Percentiles rank a stretch among this genome's conserved stretches.
phyloP scores from a whole-genome alignment of 352 stramenopile genomes.

The Phytophthora agathidicida region DNA sequence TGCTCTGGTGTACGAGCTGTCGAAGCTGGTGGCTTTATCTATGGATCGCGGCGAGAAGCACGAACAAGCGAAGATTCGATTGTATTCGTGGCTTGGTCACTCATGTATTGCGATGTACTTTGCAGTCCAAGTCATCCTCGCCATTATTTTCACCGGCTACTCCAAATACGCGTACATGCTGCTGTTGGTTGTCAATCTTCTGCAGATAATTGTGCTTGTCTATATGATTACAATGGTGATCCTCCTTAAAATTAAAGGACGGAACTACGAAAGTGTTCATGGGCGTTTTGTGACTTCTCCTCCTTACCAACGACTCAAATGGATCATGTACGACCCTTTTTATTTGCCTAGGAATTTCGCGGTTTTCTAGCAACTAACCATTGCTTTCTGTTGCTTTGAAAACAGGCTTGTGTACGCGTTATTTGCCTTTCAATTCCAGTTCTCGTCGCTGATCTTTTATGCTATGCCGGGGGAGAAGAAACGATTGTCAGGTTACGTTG shows the following conservation, averaged over 20 bases:
- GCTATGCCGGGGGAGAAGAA: conserved; percentile 10
- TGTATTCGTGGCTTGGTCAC: conserved; percentile 37
- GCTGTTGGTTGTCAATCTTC: conserved; percentile 25
- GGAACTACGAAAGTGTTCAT: conserved; percentile 50
- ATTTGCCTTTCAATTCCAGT: conserved; percentile 61
- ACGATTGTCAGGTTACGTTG: conserved; percentile 27
- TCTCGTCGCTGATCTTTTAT: conserved; percentile 52
- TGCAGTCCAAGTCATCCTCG: conserved; percentile 22
- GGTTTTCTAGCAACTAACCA: no score
- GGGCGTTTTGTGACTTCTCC: conserved; percentile 48
- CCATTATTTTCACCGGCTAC: conserved; percentile 31
- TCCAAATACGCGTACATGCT: conserved; percentile 36
- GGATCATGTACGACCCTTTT: conserved; percentile 41
- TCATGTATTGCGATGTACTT: conserved; percentile 25
- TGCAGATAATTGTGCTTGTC: conserved; percentile 35
- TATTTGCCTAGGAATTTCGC: no score
- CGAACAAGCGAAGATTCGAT: conserved; percentile 37
- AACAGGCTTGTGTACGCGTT: conserved; percentile 42
- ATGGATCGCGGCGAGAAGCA: conserved; percentile 48
- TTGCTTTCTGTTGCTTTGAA: not conserved
- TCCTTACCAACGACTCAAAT: conserved; percentile 51
- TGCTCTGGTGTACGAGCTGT: conserved; percentile 52
- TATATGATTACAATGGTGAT: conserved; percentile 43
- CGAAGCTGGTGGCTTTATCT: conserved; percentile 32
- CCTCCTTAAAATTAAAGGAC: conserved; percentile 41